Base-by-base conservation (phyloP, 202 grass and related monocot species). In the Musa balbisiana region DNA sequence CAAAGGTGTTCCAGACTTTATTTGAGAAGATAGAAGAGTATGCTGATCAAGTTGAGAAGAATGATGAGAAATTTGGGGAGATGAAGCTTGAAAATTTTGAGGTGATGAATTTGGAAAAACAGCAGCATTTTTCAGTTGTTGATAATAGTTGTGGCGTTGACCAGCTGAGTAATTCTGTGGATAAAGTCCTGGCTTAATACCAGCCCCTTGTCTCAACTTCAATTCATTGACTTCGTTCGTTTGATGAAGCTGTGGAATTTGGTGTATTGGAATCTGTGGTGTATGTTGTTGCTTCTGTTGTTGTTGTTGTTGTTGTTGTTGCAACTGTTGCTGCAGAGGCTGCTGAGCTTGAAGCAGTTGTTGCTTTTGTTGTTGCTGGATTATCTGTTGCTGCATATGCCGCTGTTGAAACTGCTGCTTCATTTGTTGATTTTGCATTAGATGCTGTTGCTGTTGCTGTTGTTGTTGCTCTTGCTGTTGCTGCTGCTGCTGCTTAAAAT, bases 51-150 rank as follows among this genome's bases (percentile, higher is more conserved):
- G 67, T 81, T 91, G 88, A 60, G 88, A 71, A 23, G 78, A 98
- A 84, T 87, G 80, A 67, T 91, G 83, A 11, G 90, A 93, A 81
- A 93, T 89, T 89, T 98, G 90, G 74, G 90, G 94, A 65, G 94
- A 93, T 71, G 93, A 93, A 70, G 88, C 83, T 93, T 97, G 93
- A 54, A 93, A 77, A 75, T 85, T 93, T 72, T 97, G 93, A 11
- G 93, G 93, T 54, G 90, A 97, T 52, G 88, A 97, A 80, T 91
- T 97, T 69, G 93, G 84, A 76, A 93, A 87, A 54, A 75, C 82
- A 76, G 76, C 69, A 78, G 79, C 79, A n/a, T 64, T 79, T 69
- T 98, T 98, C 27, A 92, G 51, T 80, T 98, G 93, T 79, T 86
- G 86, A 68, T 88, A 93, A 80, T 85, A 92, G 64, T 79, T 85